Evolutionary conservation across 2,329 filamentous ascomycete genomes (phyloP), one percentile per base, ranked within the genome.

Genomic region (Sphaerulina musiva): DNA sequence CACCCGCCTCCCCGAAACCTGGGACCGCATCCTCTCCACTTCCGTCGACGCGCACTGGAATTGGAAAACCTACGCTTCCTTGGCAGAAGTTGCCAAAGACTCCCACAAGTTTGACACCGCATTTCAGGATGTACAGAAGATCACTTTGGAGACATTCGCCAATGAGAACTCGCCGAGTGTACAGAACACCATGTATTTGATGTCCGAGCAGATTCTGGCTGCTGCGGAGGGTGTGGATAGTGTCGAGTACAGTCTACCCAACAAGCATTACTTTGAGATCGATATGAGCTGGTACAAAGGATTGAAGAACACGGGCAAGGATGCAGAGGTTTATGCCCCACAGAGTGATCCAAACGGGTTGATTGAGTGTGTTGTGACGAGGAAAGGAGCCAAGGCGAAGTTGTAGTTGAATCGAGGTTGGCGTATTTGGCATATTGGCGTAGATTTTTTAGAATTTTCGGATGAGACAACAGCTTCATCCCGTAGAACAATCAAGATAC

Each of bases 251-350:
- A 79, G 85, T 7, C 78, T 98, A 66, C 93, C 93, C 9, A 98
- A 98, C 78, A 97, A 96, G 78, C 93, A 98, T 75, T 97, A 96
- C 76, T 97, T 97, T 69, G 92, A 97, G 74, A 85, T 97, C 72
- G 87, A 97, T 69, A 75, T 98, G 68, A 92, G 87, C 74, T 98
- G 93, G 93, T 89, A 95, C 80, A 95, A 97, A 73, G 90, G 85
- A 31, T 71, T 91, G 63, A 89, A 95, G 79, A 98, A 98, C 75
- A 95, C 89, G 0, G 93, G 93, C 72, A 87, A 89, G 73, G 87
- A 98, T 66, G 93, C 93, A 49, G 91, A 96, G 69, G 92, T 98
- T 17, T 96, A 93, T 66, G 91, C 88, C 29, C 93, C 93, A 3
- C 93, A 97, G 72, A 87, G 87, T 9, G 84, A 88, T 60, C 93